Percentiles rank a stretch among this genome's conserved stretches.
phyloP scores from a whole-genome alignment of 148 eudicot genomes.

The Hydrangea macrophylla region DNA sequence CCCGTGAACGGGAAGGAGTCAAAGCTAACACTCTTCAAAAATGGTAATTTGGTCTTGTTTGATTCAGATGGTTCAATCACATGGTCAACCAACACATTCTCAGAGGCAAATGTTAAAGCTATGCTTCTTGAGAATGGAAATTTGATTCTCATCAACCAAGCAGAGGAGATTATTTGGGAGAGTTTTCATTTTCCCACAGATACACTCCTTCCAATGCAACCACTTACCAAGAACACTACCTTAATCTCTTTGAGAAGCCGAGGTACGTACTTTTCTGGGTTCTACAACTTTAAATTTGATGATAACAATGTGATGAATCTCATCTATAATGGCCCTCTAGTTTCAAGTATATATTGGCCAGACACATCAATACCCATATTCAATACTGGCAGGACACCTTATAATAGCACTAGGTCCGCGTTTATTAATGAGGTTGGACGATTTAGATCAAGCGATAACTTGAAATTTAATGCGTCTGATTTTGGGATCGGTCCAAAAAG shows the following conservation, averaged over 20 bases:
- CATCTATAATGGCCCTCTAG: slow-evolving; percentile 11
- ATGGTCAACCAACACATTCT: slow-evolving; percentile 31
- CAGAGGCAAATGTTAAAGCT: background rate
- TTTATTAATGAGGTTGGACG: slow-evolving; percentile 3
- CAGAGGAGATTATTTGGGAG: slow-evolving; percentile 3
- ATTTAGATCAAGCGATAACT: slow-evolving; percentile 15
- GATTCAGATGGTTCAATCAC: slow-evolving; percentile 31
- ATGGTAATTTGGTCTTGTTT: slow-evolving; percentile 28
- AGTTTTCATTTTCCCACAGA: slow-evolving; percentile 18
- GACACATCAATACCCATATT: background rate
- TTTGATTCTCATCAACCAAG: too few relatives aligned
- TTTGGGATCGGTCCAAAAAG: slow-evolving; percentile 17
- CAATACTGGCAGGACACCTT: background rate
- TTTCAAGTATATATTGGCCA: slow-evolving; percentile 19
- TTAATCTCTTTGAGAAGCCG: slow-evolving; percentile 7
- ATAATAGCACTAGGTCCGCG: slow-evolving; percentile 10
- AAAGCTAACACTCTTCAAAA: slow-evolving; percentile 20
- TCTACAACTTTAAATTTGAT: slow-evolving; percentile 11
- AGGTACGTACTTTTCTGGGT: slow-evolving; percentile 11
- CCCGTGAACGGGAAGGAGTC: slow-evolving; percentile 40
- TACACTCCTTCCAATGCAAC: slow-evolving; percentile 12
- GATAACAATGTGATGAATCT: slow-evolving; percentile 12
- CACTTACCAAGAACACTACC: background rate
- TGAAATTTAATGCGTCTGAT: slow-evolving; percentile 16
- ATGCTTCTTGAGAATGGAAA: slow-evolving; percentile 14